Conservation (phyloP, 1,284 basidiomycete genomes). For the Cutaneotrichosporon sp. region DNA sequence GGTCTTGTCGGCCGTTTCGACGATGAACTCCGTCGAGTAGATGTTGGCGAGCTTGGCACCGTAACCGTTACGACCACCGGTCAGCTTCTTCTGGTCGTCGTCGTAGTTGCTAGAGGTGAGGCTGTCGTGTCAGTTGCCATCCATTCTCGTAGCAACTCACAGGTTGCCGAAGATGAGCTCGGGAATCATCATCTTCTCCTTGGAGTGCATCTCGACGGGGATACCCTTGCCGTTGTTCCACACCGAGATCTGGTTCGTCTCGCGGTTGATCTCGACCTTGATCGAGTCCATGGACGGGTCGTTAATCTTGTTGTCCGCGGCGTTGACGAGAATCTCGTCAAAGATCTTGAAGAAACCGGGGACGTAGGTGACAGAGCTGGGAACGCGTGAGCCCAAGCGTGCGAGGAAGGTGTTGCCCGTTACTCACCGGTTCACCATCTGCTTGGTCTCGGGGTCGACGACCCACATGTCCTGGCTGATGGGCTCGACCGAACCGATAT, state of each 20-base stretch:
- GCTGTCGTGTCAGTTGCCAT: slow-evolving; percentile 31
- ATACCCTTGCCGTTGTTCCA: slow-evolving; percentile 97
- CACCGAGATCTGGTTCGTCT: slow-evolving; percentile 83
- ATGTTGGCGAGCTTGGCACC: slow-evolving; percentile 99
- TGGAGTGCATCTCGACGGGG: slow-evolving; percentile 92
- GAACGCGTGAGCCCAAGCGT: background rate
- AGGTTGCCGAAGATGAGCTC: slow-evolving; percentile 98
- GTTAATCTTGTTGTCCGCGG: slow-evolving; percentile 96
- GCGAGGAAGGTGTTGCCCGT: background rate
- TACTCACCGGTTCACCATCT: slow-evolving; percentile 67
- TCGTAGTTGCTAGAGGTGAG: slow-evolving; percentile 98
- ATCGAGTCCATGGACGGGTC: slow-evolving; percentile 84
- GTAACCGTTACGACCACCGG: slow-evolving; percentile 97
- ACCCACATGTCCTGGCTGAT: slow-evolving; percentile 88
- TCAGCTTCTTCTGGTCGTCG: slow-evolving; percentile 98
- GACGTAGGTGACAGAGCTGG: slow-evolving; percentile 80
- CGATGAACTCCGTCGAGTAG: slow-evolving; percentile 94
- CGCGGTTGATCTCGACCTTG: slow-evolving; percentile 83
- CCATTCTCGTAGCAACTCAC: slow-evolving; percentile 30
- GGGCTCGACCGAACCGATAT: slow-evolving; percentile 92
- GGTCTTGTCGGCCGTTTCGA: slow-evolving; percentile 94
- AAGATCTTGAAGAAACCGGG: slow-evolving; percentile 99
- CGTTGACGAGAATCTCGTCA: slow-evolving; percentile 99
- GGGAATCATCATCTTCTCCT: slow-evolving; percentile 93
- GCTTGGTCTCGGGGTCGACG: slow-evolving; percentile 74